Percentiles rank a stretch among this genome's conserved stretches.
phyloP scores from a whole-genome alignment of 805 yeast species.

The Candida ascalaphidarum region DNA sequence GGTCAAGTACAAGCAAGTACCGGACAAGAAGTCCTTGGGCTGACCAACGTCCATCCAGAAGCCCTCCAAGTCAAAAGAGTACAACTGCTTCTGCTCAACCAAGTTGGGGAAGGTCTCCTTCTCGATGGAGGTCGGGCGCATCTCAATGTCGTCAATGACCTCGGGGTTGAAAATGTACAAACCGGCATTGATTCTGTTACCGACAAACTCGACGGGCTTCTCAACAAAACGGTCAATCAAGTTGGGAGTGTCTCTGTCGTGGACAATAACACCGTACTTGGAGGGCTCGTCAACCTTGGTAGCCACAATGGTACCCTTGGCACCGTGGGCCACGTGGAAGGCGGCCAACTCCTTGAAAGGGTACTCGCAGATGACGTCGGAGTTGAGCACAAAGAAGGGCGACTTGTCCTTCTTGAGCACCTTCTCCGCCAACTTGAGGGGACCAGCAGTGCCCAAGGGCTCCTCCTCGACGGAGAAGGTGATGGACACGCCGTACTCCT shows the following conservation, averaged over 20 bases:
- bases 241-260: slow-evolving; percentile 90
- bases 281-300: slow-evolving; percentile 99
- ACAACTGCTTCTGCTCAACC: slow-evolving; percentile 81
- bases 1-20: slow-evolving; percentile 86
- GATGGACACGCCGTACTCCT: slow-evolving; percentile 87
- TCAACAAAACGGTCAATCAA: slow-evolving; percentile 98
- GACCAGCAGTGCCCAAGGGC: slow-evolving; percentile 99
- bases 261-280: slow-evolving; percentile 98
- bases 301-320: slow-evolving; percentile 96
- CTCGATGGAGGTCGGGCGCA: slow-evolving; percentile 98
- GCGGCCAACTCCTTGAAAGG: slow-evolving; percentile 89
- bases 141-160: slow-evolving; percentile 91
- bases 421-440: slow-evolving; percentile 92
- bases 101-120: slow-evolving; percentile 98
- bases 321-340: slow-evolving; percentile 95
- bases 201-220: slow-evolving; percentile 98
- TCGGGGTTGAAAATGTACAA: slow-evolving; percentile 95
- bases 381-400: slow-evolving; percentile 96
- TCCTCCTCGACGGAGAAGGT: slow-evolving; percentile 98
- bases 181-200: slow-evolving; percentile 99
- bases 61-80: slow-evolving; percentile 96
- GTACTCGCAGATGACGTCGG: slow-evolving; percentile 97
- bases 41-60: slow-evolving; percentile 99
- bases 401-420: slow-evolving; percentile 89
- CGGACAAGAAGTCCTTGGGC: slow-evolving; percentile 98